These are phyloP conservation scores for Boletellus ananiceps DNA, from an alignment of 768 basidiomycete species.

Conservation along the genomic window DNA sequence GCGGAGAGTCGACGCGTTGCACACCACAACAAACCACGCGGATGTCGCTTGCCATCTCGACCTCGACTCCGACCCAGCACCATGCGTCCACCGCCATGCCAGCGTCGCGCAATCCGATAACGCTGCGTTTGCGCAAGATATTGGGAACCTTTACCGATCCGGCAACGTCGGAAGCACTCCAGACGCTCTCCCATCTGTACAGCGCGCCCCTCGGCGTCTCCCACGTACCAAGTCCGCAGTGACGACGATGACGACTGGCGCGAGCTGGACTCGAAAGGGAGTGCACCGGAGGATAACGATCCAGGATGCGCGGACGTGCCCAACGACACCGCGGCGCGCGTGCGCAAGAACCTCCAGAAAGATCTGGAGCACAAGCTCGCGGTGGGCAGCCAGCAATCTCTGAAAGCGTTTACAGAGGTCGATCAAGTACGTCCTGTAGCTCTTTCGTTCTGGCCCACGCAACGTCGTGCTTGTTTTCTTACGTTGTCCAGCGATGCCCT, in stretches of 20 bases:
- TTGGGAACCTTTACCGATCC: slow-evolving; percentile 77
- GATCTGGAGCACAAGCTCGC: slow-evolving; percentile 84
- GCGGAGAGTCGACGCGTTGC: too few species aligned
- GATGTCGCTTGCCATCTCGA: slow-evolving; percentile 11
- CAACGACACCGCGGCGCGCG: slow-evolving; percentile 65
- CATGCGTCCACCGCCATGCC: slow-evolving; percentile 9
- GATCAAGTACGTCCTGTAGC: slow-evolving; percentile 62
- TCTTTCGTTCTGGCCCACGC: not conserved
- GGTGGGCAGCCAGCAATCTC: slow-evolving; percentile 76
- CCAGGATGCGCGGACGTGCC: slow-evolving; percentile 31
- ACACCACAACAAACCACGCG: too few species aligned
- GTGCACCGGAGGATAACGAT: slow-evolving; percentile 9
- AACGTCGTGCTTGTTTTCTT: too few species aligned
- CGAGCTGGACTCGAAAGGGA: slow-evolving; percentile 14
- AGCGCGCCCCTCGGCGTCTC: slow-evolving; percentile 22
- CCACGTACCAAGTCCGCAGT: not conserved
- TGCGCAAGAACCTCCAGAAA: slow-evolving; percentile 72
- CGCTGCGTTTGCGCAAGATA: slow-evolving; percentile 88
- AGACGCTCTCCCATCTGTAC: slow-evolving; percentile 81
- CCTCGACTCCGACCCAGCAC: slow-evolving; percentile 1
- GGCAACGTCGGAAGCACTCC: slow-evolving; percentile 73
- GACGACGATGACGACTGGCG: slow-evolving; percentile 25
- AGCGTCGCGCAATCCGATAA: slow-evolving; percentile 60
- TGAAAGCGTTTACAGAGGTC: slow-evolving; percentile 82
- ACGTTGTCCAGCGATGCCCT: too few species aligned